Base-by-base conservation (phyloP, 768 basidiomycete genomes). In the Tremella fuciformis region DNA sequence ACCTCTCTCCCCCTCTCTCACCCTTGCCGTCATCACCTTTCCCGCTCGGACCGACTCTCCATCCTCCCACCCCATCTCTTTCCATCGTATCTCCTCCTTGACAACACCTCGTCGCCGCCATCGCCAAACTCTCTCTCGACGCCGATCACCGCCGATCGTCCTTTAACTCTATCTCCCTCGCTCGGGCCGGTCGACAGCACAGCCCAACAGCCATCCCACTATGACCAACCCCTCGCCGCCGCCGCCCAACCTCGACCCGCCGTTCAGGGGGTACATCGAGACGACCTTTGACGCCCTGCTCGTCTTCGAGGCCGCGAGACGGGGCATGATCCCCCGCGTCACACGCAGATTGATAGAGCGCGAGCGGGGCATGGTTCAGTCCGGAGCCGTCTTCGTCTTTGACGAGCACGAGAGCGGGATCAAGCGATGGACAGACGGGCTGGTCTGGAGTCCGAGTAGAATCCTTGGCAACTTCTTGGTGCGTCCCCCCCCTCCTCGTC, bases 361-460 rank as follows among this genome's bases (percentile, higher is more conserved):
- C 29, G 93, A 98, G 77, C 84, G 91, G 57, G 87, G 85, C 71
- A 89, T 94, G 86, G 92, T 98, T 75, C 86, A 86, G 16, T 88
- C 87, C 6, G 93, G 93, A 57, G 88, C 88, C 7, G 91, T 98
- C 11, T 98, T 97, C 69, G 93, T 96, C 64, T 98, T 96, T 72
- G 91, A 98, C 77, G 93, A 96, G 80, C 88, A 91, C 69, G 91
- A 94, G 79, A 91, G 89, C 70, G 91, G 92, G 24, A 98, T 98
- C 80, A 94, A 93, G 80, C 83, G 93, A 44, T 96, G 92, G 76
- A 98, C 93, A 1, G 93, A 98, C 78, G 91, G 92, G n/a, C 86
- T 89, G 74, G 88, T 88, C 74, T 96, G 93, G 93, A 89, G 87
- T 65, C 93, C 93, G 0, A 88, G 86, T 64, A 82, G 93, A 58